These are phyloP conservation scores for Saksenaea vasiformis DNA, from an alignment of 371 early-diverging fungal species.

Conservation along the genomic window DNA sequence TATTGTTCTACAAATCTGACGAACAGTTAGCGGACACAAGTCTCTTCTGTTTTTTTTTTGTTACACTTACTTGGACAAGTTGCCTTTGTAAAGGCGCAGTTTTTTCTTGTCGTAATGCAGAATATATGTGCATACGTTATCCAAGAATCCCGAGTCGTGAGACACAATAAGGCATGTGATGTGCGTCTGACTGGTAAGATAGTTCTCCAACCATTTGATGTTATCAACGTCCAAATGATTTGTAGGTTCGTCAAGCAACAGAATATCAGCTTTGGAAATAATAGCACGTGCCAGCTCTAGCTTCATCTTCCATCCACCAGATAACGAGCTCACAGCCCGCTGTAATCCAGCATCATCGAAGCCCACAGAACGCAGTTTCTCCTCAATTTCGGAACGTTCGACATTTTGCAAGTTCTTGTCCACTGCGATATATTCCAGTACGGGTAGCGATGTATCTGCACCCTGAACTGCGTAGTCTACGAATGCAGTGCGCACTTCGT, in stretches of 20 bases:
- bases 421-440: slow-evolving; percentile 64
- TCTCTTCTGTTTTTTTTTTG: background rate
- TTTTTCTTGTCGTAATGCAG: slow-evolving; percentile 78
- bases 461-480: slow-evolving; percentile 79
- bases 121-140: slow-evolving; percentile 82
- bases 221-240: slow-evolving; percentile 91
- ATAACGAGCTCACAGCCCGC: slow-evolving; percentile 64
- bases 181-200: slow-evolving; percentile 86
- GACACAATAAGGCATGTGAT: slow-evolving; percentile 98
- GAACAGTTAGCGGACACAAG: background rate
- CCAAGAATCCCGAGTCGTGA: slow-evolving; percentile 98
- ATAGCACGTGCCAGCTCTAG: slow-evolving; percentile 83
- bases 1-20: slow-evolving; percentile 54
- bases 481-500: slow-evolving; percentile 68
- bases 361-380: slow-evolving; percentile 62
- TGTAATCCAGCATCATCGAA: slow-evolving; percentile 64
- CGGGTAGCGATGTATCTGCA: slow-evolving; percentile 62
- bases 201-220: slow-evolving; percentile 95
- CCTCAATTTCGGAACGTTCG: slow-evolving; percentile 53
- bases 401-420: slow-evolving; percentile 52
- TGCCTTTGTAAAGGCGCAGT: slow-evolving; percentile 69
- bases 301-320: slow-evolving; percentile 94
- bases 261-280: slow-evolving; percentile 83
- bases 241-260: slow-evolving; percentile 98
- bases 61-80: slow-evolving; percentile 52